Percentiles rank a stretch among this genome's conserved stretches.
These are phyloP conservation scores for Kwoniella dendrophila DNA, from an alignment of 768 basidiomycete genomes.

Conservation along the genomic window DNA sequence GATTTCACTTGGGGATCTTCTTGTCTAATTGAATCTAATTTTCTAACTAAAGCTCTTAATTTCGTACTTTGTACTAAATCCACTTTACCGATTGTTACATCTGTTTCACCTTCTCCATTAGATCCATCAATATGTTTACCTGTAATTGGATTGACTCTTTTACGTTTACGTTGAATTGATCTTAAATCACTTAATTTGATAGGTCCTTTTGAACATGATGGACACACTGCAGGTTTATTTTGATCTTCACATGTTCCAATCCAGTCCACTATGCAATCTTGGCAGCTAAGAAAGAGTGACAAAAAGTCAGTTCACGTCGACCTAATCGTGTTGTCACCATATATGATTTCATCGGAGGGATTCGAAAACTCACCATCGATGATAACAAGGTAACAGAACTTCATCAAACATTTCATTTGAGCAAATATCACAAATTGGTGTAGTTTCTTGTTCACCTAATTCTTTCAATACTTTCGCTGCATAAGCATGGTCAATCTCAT, in stretches of 20 bases:
- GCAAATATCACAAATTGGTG: conserved; percentile 56
- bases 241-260: conserved; percentile 71
- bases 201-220: conserved; percentile 64
- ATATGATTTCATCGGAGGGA: too few species aligned
- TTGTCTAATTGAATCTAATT: conserved; percentile 66
- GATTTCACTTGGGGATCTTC: conserved; percentile 67
- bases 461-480: conserved; percentile 62
- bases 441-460: conserved; percentile 41
- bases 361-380: conserved; percentile 45
- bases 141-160: conserved; percentile 39
- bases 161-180: conserved; percentile 42
- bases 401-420: conserved; percentile 63
- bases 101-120: conserved; percentile 29
- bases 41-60: conserved; percentile 74
- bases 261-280: conserved; percentile 80
- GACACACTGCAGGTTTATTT: conserved; percentile 73
- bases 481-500: conserved; percentile 53
- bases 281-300: too few species aligned
- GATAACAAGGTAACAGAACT: conserved; percentile 54
- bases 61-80: conserved; percentile 91
- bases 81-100: conserved; percentile 69
- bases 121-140: conserved; percentile 29
- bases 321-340: too few species aligned
- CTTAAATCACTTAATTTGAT: conserved; percentile 47
- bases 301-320: conserved; percentile 67